Conservation (phyloP, 2,329 filamentous ascomycete species). For the Claviceps digitariae region DNA sequence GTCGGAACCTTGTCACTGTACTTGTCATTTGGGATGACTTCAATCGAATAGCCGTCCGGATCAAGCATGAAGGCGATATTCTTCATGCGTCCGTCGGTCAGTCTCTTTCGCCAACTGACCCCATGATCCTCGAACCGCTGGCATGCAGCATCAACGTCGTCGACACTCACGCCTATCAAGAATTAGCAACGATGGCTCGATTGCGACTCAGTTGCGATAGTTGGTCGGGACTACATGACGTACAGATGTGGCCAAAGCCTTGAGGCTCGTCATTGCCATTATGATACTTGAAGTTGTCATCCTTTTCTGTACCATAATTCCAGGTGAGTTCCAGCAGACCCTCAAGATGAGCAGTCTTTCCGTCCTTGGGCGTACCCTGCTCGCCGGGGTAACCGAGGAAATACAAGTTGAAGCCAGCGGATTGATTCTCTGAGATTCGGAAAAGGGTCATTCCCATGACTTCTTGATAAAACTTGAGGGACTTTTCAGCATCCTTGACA, state of each 20-base stretch:
- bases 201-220: background rate
- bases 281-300: slow-evolving; percentile 74
- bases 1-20: slow-evolving; percentile 10
- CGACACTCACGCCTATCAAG: slow-evolving; percentile 58
- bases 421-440: slow-evolving; percentile 55
- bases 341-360: slow-evolving; percentile 53
- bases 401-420: slow-evolving; percentile 75
- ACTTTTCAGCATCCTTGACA: slow-evolving; percentile 67
- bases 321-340: slow-evolving; percentile 84
- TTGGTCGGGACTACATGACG: slow-evolving; percentile 18
- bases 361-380: slow-evolving; percentile 37
- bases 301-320: slow-evolving; percentile 74
- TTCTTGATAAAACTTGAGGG: slow-evolving; percentile 70
- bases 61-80: slow-evolving; percentile 86
- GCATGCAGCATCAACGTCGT: slow-evolving; percentile 81
- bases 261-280: slow-evolving; percentile 85
- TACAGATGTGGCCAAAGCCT: slow-evolving; percentile 88
- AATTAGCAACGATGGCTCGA: slow-evolving; percentile 9
- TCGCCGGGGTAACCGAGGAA: slow-evolving; percentile 69
- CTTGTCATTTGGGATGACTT: slow-evolving; percentile 61
- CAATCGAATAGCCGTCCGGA: slow-evolving; percentile 77
- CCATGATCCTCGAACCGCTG: slow-evolving; percentile 68
- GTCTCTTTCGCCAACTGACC: slow-evolving; percentile 86
- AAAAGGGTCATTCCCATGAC: slow-evolving; percentile 78
- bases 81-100: slow-evolving; percentile 88